These are phyloP conservation scores for Talaromyces thailandensis DNA, from an alignment of 495 filamentous ascomycete genomes.

Conservation along the genomic window DNA sequence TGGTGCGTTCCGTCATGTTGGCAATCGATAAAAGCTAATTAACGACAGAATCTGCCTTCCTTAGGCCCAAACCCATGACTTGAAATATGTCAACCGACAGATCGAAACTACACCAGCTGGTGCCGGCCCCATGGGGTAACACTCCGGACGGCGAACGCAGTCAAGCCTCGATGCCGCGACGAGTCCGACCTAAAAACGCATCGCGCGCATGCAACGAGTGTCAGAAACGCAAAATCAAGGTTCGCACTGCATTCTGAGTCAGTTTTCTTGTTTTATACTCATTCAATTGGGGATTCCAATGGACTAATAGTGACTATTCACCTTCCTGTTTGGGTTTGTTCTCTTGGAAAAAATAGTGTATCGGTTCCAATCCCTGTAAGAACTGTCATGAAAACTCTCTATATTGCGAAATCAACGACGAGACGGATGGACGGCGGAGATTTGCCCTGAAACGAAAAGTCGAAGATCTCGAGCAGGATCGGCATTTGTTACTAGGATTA, in stretches of 20 bases:
- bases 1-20: background rate
- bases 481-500: slow-evolving; percentile 13
- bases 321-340: background rate
- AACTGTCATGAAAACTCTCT: slow-evolving; percentile 7
- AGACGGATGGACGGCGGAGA: slow-evolving; percentile 17
- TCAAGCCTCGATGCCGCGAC: background rate
- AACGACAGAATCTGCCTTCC: background rate
- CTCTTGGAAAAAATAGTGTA: background rate
- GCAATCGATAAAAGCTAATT: background rate
- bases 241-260: background rate
- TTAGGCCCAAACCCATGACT: background rate
- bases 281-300: background rate
- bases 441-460: slow-evolving; percentile 17
- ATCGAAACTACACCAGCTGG: slow-evolving; percentile 2
- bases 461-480: slow-evolving; percentile 16
- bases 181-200: slow-evolving; percentile 5
- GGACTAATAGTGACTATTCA: background rate
- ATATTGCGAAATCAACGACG: slow-evolving; percentile 12
- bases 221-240: slow-evolving; percentile 8
- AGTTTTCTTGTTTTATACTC: background rate
- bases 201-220: slow-evolving; percentile 7
- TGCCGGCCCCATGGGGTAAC: background rate
- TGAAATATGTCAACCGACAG: background rate
- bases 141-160: background rate
- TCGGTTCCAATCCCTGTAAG: slow-evolving; percentile 5